Conservation (phyloP, 768 basidiomycete species). For the Holtermannia corniformis region DNA sequence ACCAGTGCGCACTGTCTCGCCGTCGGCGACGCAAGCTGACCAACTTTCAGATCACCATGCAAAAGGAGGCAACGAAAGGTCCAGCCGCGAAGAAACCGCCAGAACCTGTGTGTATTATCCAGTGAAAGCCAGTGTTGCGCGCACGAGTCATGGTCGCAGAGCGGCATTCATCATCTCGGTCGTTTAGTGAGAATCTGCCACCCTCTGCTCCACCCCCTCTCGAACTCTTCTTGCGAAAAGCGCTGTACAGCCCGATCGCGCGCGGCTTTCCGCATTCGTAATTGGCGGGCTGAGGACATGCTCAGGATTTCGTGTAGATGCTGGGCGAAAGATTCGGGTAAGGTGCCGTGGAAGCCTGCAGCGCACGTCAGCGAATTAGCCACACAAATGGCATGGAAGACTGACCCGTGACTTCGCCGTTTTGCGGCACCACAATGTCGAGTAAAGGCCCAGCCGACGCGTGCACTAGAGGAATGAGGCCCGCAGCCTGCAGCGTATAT, state of each 20-base stretch:
- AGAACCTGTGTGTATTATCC: conserved; percentile 17
- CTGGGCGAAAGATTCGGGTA: conserved; percentile 56
- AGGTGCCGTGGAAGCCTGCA: conserved; percentile 69
- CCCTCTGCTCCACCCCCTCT: conserved; percentile 49
- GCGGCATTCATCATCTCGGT: too few relatives aligned
- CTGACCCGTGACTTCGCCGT: conserved; percentile 60
- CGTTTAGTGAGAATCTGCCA: conserved; percentile 24
- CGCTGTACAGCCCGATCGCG: conserved; percentile 59
- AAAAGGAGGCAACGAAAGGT: conserved; percentile 9
- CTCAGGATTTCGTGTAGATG: conserved; percentile 57
- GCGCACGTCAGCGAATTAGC: not conserved
- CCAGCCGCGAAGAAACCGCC: conserved; percentile 4
- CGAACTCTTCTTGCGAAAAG: conserved; percentile 71
- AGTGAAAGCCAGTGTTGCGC: conserved; percentile 6
- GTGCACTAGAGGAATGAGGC: conserved; percentile 82
- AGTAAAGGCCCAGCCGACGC: conserved; percentile 83
- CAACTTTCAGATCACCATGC: conserved; percentile 15
- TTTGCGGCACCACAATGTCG: conserved; percentile 79
- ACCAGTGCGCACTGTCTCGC: conserved; percentile 22
- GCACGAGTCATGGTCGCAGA: too few relatives aligned
- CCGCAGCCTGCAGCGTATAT: conserved; percentile 66
- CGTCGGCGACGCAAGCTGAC: not conserved
- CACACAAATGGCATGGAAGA: not conserved
- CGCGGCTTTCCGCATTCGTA: conserved; percentile 59
- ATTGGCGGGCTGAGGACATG: conserved; percentile 50